Evolutionary conservation across 2,329 filamentous ascomycete species (phyloP), one percentile per base, ranked within the genome.

Genomic region (Ophiosphaerella korrae): DNA sequence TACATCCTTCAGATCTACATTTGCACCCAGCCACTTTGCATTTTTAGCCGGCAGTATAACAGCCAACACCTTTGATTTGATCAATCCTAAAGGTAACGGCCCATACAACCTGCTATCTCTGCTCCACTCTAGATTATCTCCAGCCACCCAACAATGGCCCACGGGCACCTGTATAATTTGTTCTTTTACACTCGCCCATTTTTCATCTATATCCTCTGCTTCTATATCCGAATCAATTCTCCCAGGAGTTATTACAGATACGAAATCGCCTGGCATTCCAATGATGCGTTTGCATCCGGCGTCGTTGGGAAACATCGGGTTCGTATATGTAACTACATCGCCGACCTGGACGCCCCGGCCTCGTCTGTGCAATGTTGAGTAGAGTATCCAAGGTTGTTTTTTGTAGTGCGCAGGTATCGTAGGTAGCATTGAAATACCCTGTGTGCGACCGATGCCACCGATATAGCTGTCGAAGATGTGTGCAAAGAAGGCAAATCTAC

Each of bases 91-190:
- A 0, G 94, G 94, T 24, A 99, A 72, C 0, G 94, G 91, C 0
- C 94, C 94, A 76, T 88, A 96, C 35, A 86, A 80, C 55, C 94
- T 85, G 37, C 92, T 97, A 77, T 99, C 94, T 58, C 90, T 80
- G 21, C 92, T 97, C 65, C 84, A 88, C 3, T 85, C 81, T 54
- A 96, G 69, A 73, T 97, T 97, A 74, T 99, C 94, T 2, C 94
- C 94, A 2, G 86, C 84, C 6, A 97, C 78, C 85, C 91, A 97
- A 66, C 92, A 95, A 78, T 99, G 94, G 1, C 94, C 94, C 67
- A 89, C 80, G 0, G 94, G 94, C 13, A 99, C 89, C 80, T 89
- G 85, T 14, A 91, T 81, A 83, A 90, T 87, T 42, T 63, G 61
- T 36, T 73, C 69, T 34, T 52, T 66, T 7, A 71, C 53, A 24